Evolutionary conservation across 2,329 filamentous ascomycete genomes (phyloP), one percentile per base, ranked within the genome.

Genomic region (Scleromitrula shiraiana): DNA sequence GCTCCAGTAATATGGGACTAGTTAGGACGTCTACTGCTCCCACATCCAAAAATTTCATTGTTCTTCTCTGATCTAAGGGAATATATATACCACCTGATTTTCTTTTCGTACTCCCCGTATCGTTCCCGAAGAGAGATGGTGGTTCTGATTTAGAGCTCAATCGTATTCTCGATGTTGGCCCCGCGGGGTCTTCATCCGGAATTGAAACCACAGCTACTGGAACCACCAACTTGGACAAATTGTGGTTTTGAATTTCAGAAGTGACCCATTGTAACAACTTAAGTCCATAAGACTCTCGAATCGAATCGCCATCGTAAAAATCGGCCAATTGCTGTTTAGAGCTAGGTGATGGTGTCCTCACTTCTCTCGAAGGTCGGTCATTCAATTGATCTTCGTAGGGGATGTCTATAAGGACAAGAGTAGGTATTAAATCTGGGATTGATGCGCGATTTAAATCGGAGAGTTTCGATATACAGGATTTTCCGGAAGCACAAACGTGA

Each of bases 1-100:
- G 81, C 45, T 87, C 82, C 40, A 76, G 74, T 52, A 84, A 81
- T 32, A 97, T 67, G 1, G 91, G 91, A 59, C 84, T 88, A 22
- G 82, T 79, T 54, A 96, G 74, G 41, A 95, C 87, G 66, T 97
- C 91, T 24, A 85, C 75, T 9, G 91, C 91, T 29, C 93, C 93
- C 4, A 85, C 80, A 61, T 95, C 88, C 20, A 97, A 69, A 62
- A 88, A 95, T 59, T 75, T 80, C 56, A 82, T 77, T 51, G 90
- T 73, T 43, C 75, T 68, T 36, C 71, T 68, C 10, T 72, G 70
- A 50, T 79, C 59, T 12, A 62, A 37, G 19, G 58, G 72, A 63
- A 64, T 44, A n/a, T 46, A 46, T 14, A 46, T 46, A 54, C 36
- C 63, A 39, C 54, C 55, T 29, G 44, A 54, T 55, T 53, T 58